phyloP scores from a whole-genome alignment of 805 yeast species.

The Kuraishia cidri region DNA sequence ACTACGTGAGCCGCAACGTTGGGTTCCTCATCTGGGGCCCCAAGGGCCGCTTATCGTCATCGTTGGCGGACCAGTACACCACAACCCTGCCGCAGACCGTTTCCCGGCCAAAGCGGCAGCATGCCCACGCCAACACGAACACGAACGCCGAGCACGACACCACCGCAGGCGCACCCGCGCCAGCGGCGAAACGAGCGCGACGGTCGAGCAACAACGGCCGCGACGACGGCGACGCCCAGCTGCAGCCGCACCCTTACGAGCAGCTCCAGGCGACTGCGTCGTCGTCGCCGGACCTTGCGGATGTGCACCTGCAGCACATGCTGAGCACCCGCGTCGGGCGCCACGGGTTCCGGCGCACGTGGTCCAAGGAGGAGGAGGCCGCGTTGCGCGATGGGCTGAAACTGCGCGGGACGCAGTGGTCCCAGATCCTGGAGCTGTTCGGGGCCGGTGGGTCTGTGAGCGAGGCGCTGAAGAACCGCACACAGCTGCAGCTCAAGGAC shows the following conservation, averaged over 20 bases:
- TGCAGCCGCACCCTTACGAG: neutral
- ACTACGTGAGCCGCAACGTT: constrained; percentile 68
- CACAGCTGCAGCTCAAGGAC: constrained; percentile 89
- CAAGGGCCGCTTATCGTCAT: constrained; percentile 16
- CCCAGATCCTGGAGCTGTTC: constrained; percentile 78
- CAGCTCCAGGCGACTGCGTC: neutral
- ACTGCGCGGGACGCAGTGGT: constrained; percentile 88
- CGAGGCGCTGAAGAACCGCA: constrained; percentile 79
- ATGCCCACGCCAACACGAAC: constrained; percentile 4
- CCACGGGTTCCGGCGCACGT: constrained; percentile 44
- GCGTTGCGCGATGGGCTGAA: constrained; percentile 78
- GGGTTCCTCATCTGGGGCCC: constrained; percentile 68
- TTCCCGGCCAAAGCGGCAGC: neutral
- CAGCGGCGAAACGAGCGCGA: neutral
- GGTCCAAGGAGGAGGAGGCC: constrained; percentile 86
- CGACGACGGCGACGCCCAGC: neutral
- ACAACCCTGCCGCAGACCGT: constrained; percentile 3
- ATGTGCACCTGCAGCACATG: constrained; percentile 5
- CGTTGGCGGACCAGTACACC: constrained; percentile 1
- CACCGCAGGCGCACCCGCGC: neutral
- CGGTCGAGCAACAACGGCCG: no score
- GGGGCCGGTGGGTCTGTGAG: constrained; percentile 90
- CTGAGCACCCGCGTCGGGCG: neutral
- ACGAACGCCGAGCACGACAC: neutral
- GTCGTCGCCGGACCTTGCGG: constrained; percentile 2